These are phyloP conservation scores for Pichia deserticola DNA, from an alignment of 805 yeast species.

Conservation along the genomic window DNA sequence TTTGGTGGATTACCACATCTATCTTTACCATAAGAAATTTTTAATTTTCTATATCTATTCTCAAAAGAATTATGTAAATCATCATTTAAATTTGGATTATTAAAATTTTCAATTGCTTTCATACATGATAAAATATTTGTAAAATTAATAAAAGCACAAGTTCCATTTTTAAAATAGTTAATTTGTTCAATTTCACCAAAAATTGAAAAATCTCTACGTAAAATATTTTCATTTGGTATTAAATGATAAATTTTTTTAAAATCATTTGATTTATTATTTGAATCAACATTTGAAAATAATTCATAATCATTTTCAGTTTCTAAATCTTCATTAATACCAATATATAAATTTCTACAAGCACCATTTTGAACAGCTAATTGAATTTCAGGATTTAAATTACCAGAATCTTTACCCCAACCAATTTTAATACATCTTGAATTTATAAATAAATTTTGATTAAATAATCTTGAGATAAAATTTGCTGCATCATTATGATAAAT, in stretches of 20 bases:
- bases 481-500: slow-evolving; percentile 58
- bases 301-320: slow-evolving; percentile 26
- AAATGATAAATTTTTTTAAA: slow-evolving; percentile 1
- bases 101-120: slow-evolving; percentile 52
- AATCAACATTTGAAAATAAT: not conserved
- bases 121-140: slow-evolving; percentile 58
- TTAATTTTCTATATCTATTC: slow-evolving; percentile 44
- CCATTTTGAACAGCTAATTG: slow-evolving; percentile 58
- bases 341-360: slow-evolving; percentile 71
- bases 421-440: slow-evolving; percentile 57
- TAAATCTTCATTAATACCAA: slow-evolving; percentile 47
- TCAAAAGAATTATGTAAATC: slow-evolving; percentile 34
- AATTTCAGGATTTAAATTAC: slow-evolving; percentile 50
- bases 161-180: slow-evolving; percentile 59
- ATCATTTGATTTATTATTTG: not conserved
- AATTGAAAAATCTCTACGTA: slow-evolving; percentile 51
- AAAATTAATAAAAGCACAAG: slow-evolving; percentile 72
- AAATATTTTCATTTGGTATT: slow-evolving; percentile 40
- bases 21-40: slow-evolving; percentile 62
- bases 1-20: slow-evolving; percentile 74
- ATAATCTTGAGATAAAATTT: slow-evolving; percentile 48
- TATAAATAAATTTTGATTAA: slow-evolving; percentile 47
- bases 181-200: slow-evolving; percentile 76
- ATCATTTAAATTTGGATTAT: slow-evolving; percentile 23
- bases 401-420: slow-evolving; percentile 70